These are phyloP conservation scores for Dictyophora rubrovolvata DNA, from an alignment of 768 basidiomycete species.

Conservation along the genomic window DNA sequence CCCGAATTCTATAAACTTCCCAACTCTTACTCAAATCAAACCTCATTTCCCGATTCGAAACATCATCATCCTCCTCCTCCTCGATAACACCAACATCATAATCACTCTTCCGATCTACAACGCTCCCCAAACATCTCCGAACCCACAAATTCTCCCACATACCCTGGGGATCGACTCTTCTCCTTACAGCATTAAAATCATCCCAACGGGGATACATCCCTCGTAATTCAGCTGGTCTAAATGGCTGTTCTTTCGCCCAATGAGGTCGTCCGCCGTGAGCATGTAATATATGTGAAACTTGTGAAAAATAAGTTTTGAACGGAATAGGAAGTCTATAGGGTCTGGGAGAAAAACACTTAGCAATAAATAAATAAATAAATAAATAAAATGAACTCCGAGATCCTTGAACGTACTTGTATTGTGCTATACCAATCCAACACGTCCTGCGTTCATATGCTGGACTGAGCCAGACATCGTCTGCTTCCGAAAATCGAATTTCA, in stretches of 20 bases:
- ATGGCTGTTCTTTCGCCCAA: constrained; percentile 88
- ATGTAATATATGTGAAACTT: constrained; percentile 62
- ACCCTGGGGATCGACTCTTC: constrained; percentile 47
- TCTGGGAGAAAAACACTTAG: constrained; percentile 39
- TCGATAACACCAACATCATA: neutral
- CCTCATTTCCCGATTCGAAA: neutral
- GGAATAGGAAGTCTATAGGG: constrained; percentile 79
- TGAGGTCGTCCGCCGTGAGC: constrained; percentile 78
- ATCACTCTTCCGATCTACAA: neutral
- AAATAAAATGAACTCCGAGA: constrained; percentile 1
- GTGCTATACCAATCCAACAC: constrained; percentile 96
- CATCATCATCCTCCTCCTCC: neutral
- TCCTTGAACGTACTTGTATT: constrained; percentile 66
- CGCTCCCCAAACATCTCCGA: neutral
- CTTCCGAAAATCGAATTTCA: constrained; percentile 81
- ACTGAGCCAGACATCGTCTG: constrained; percentile 91
- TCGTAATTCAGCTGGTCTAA: constrained; percentile 54
- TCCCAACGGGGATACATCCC: constrained; percentile 72
- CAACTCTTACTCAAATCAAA: neutral
- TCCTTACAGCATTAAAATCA: constrained; percentile 59
- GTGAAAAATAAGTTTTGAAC: constrained; percentile 66
- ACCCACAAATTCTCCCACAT: constrained; percentile 5
- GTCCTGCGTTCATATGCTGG: constrained; percentile 72
- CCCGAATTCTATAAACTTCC: neutral
- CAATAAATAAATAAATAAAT: constrained; percentile 5